A percentile compares a stretch with the other conserved stretches of the same genome.
These are phyloP conservation scores for Rhizopogon vulgaris DNA, from an alignment of 768 basidiomycete genomes.

Conservation along the genomic window DNA sequence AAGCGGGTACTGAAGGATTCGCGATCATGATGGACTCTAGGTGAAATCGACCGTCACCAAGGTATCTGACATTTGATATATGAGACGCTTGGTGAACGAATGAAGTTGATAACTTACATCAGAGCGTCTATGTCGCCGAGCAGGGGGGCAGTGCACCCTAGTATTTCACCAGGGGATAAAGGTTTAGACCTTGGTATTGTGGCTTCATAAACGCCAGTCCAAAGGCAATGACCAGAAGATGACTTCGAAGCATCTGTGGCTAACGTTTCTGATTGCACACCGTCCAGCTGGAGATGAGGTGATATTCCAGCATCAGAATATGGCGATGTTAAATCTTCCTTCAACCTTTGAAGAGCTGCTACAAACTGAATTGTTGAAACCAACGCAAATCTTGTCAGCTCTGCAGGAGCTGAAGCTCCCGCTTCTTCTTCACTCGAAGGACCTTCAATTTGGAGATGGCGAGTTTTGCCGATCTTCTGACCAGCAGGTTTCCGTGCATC, in stretches of 20 bases:
- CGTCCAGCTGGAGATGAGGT: constrained; percentile 11
- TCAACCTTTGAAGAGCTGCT: constrained; percentile 81
- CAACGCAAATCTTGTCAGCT: constrained; percentile 71
- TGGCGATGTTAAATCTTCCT: constrained; percentile 63
- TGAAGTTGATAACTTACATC: constrained; percentile 48
- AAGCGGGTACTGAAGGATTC: constrained; percentile 92
- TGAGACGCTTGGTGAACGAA: not conserved
- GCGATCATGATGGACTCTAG: constrained; percentile 99
- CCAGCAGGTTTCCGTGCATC: constrained; percentile 45
- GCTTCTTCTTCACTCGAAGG: constrained; percentile 3
- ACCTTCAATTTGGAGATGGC: constrained; percentile 60
- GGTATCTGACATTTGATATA: constrained; percentile 80
- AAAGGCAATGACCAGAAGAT: constrained; percentile 24
- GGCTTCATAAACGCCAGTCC: constrained; percentile 65
- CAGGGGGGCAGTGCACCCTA: constrained; percentile 93
- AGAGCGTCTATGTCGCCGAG: constrained; percentile 80
- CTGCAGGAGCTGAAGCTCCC: constrained; percentile 12
- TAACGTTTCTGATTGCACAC: constrained; percentile 1
- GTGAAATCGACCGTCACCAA: constrained; percentile 98
- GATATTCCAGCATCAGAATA: constrained; percentile 11
- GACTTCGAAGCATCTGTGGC: not conserved
- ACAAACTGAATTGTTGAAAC: constrained; percentile 99
- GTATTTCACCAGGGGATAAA: constrained; percentile 91
- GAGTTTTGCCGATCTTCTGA: constrained; percentile 29
- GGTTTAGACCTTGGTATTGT: constrained; percentile 85